Base-by-base conservation (phyloP, 2,329 filamentous ascomycete species). In the Talaromyces islandicus region DNA sequence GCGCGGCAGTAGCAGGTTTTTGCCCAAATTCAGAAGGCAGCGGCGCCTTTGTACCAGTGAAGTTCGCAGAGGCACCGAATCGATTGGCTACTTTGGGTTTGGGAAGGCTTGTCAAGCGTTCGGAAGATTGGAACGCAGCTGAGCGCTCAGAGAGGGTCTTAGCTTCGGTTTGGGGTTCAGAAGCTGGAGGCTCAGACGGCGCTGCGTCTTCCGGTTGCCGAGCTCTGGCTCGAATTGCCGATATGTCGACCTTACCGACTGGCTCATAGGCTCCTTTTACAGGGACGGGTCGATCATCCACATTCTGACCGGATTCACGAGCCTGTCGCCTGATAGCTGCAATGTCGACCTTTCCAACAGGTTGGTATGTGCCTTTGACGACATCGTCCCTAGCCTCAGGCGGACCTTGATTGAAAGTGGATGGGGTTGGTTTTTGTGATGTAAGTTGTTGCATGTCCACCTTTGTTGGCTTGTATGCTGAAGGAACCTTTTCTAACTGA, bases 301-400 rank as follows among this genome's bases (percentile, higher is more conserved):
- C 71, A 11, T 71, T 11, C 27, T 71, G 64, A 9, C 83, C 75
- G 73, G 81, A 68, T 80, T 87, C 80, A 81, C 87, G 70, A 77
- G 92, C 79, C 83, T 91, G 72, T 81, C 87, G 78, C 64, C 94
- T 86, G 66, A 99, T 89, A 41, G 91, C 92, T 25, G 89, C 89
- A 76, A 99, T 97, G 70, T 99, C 92, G n/a, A 99, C 90, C 78
- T 97, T 97, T 60, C 94, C 94, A 67, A 99, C 80, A 21, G 94
- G 94, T 73, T 97, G 91, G 75, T 99, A 99, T 17, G 84, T 88
- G 51, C 94, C 94, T 70, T 79, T 89, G 56, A 97, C 86, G 21
- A 97, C 84, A 70, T 92, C 88, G 25, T 70, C 65, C 38, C 75
- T 72, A 46, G 77, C 68, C 30, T 81, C 73, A 6, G 58, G 63